phyloP scores from a whole-genome alignment of 208 protist genomes.

The Porcisia deanei region DNA sequence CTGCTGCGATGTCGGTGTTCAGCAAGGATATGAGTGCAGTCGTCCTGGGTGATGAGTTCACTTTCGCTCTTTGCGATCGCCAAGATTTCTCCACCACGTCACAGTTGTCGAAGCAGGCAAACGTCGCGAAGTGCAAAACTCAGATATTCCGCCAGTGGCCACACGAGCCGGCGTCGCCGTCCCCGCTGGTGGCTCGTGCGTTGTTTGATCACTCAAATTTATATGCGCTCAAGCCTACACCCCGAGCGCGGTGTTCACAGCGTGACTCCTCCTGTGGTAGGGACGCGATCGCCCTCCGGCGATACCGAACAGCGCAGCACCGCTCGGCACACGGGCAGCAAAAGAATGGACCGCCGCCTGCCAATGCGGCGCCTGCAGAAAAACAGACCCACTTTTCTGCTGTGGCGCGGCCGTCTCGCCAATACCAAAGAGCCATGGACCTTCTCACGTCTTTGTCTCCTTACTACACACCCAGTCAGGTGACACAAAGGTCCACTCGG shows the following conservation, averaged over 20 bases:
- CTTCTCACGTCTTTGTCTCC: slow-evolving; percentile 5
- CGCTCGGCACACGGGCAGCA: background rate
- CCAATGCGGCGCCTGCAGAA: background rate
- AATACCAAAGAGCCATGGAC: background rate
- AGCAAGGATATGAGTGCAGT: background rate
- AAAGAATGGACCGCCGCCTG: background rate
- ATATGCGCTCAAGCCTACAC: background rate
- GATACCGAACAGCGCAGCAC: background rate
- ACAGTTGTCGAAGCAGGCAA: background rate
- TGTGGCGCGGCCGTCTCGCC: background rate
- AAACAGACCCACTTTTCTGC: too few relatives aligned
- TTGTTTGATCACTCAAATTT: background rate
- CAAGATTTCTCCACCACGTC: background rate
- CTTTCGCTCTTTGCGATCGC: background rate
- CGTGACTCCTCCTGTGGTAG: background rate
- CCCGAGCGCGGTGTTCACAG: background rate
- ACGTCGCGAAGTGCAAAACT: background rate
- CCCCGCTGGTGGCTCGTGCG: background rate
- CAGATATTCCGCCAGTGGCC: background rate
- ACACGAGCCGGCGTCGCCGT: slow-evolving; percentile 3
- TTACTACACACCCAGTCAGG: background rate
- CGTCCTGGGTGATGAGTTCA: background rate
- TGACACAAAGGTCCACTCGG: background rate
- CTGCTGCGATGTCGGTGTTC: background rate
- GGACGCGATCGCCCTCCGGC: background rate